phyloP scores from a whole-genome alignment of 176 grass and related monocot genomes.

The Thinopyrum elongatum region DNA sequence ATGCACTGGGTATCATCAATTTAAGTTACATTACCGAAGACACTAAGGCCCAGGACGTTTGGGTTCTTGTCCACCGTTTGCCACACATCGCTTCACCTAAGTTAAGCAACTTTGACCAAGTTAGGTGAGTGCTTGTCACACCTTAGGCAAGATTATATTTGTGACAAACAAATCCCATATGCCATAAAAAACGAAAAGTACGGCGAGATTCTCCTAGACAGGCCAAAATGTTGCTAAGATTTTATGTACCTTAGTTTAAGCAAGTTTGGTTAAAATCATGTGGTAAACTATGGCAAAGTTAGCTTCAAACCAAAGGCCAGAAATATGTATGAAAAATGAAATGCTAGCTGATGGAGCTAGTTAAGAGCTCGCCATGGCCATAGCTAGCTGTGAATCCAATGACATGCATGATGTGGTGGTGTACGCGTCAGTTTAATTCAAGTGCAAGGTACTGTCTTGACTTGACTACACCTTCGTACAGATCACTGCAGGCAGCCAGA shows the following conservation, averaged over 20 bases:
- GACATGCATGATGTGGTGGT: constrained; percentile 7
- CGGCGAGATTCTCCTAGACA: not conserved
- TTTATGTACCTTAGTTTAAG: not conserved
- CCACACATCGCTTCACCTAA: not conserved
- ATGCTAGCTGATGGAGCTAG: not conserved
- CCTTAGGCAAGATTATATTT: not conserved
- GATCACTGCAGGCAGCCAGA: not conserved
- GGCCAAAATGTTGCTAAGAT: not conserved
- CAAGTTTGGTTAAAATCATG: not conserved
- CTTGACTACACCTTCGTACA: constrained; percentile 40
- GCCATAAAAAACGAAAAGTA: not conserved
- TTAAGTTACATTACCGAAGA: no score
- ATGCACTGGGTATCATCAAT: no score
- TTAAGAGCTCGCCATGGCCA: not conserved
- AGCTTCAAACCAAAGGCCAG: not conserved
- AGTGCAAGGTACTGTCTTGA: constrained; percentile 36
- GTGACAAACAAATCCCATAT: not conserved
- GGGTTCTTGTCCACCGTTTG: not conserved
- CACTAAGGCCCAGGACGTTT: no score
- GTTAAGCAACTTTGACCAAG: not conserved
- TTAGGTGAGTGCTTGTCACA: not conserved
- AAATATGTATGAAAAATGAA: not conserved
- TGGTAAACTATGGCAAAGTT: not conserved
- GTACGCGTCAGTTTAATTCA: constrained; percentile 22
- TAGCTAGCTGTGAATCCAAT: not conserved